These are phyloP conservation scores for Auriscalpium orientale DNA, from an alignment of 768 basidiomycete genomes.

Conservation along the genomic window DNA sequence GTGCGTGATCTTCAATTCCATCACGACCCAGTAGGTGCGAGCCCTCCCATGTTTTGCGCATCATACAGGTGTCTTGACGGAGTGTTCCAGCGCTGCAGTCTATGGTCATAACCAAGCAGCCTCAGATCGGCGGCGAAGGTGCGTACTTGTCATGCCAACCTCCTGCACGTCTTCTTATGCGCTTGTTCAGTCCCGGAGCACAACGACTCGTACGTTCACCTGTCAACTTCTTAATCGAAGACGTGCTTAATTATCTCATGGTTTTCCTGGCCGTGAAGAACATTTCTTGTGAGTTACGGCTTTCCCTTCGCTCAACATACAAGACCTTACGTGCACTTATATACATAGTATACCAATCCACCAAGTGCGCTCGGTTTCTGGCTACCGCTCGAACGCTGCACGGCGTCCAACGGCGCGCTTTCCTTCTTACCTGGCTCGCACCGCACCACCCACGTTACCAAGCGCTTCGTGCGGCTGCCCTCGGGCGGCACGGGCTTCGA, in stretches of 20 bases:
- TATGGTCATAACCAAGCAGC: constrained; percentile 95
- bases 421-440: constrained; percentile 92
- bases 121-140: constrained; percentile 91
- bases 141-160: background rate
- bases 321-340: background rate
- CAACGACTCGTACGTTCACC: constrained; percentile 75
- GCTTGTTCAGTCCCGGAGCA: constrained; percentile 67
- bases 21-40: constrained; percentile 72
- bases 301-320: background rate
- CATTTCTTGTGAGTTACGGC: constrained; percentile 53
- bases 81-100: constrained; percentile 64
- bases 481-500: constrained; percentile 83
- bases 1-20: constrained; percentile 80
- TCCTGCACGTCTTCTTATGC: background rate
- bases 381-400: constrained; percentile 91
- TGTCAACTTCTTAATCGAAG: background rate
- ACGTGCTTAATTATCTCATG: background rate
- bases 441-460: constrained; percentile 58
- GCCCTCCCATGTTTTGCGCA: background rate
- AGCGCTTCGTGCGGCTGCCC: constrained; percentile 78
- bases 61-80: too few relatives aligned
- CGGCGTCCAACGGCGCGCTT: constrained; percentile 72
- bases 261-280: constrained; percentile 31
- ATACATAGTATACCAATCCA: constrained; percentile 77
- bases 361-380: constrained; percentile 92